Percentiles rank a stretch among this genome's conserved stretches.
These are phyloP conservation scores for Podila verticillata DNA, from an alignment of 192 early-diverging fungal species.

Conservation along the genomic window DNA sequence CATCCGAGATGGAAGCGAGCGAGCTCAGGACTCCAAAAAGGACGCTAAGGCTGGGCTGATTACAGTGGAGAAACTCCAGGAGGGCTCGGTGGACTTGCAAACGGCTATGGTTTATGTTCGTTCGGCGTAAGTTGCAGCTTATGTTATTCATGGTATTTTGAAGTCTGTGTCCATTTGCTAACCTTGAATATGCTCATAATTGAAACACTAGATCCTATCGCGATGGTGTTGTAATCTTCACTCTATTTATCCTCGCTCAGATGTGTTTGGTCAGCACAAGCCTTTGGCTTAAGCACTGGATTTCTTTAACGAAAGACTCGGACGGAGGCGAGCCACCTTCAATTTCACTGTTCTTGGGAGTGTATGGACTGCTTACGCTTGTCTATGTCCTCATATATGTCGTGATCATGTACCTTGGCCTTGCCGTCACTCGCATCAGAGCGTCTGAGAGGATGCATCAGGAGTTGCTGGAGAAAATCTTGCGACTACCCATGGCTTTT, in stretches of 20 bases:
- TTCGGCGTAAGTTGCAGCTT: conserved; percentile 44
- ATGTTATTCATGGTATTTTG: conserved; percentile 31
- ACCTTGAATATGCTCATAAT: neutral
- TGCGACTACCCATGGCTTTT: conserved; percentile 67
- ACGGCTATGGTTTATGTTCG: conserved; percentile 34
- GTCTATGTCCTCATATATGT: conserved; percentile 34
- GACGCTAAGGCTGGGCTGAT: conserved; percentile 47
- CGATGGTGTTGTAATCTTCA: conserved; percentile 57
- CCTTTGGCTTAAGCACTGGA: conserved; percentile 71
- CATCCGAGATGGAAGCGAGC: neutral
- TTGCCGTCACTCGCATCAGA: conserved; percentile 54
- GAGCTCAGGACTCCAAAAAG: conserved; percentile 17
- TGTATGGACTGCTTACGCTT: conserved; percentile 14
- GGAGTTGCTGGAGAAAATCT: conserved; percentile 68
- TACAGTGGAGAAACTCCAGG: conserved; percentile 12
- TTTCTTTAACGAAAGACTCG: conserved; percentile 51
- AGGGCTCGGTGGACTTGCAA: conserved; percentile 13
- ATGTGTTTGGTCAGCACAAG: conserved; percentile 58
- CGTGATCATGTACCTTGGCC: conserved; percentile 18
- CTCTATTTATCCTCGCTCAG: conserved; percentile 57
- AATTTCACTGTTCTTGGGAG: conserved; percentile 11
- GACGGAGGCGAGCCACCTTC: conserved; percentile 34
- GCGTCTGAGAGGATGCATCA: conserved; percentile 68
- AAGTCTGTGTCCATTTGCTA: no score
- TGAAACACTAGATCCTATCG: conserved; percentile 7